Evolutionary conservation across 805 yeast species (phyloP), one percentile per base, ranked within the genome.

Genomic region (Grigorovia humatica): DNA sequence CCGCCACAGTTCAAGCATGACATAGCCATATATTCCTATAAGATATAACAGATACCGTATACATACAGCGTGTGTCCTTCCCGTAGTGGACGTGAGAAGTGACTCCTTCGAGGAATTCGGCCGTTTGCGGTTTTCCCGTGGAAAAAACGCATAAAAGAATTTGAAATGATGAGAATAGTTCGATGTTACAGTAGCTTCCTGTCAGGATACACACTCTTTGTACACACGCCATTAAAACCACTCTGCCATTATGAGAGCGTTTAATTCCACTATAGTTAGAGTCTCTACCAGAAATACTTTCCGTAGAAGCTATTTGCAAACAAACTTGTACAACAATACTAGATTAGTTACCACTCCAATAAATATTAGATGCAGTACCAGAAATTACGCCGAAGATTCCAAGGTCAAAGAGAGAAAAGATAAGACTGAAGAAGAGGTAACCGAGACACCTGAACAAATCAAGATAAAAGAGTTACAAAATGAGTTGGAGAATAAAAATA

Each of bases 401-500:
- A 59, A 62, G 49, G 2, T 38, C 18, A 50, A 52, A 12, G 57
- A 57, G 46, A 59, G 57, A 29, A 55, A 57, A 17, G 54, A 46
- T 15, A 53, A 59, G 30, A 51, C 53, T 17, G 54, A 51, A 23
- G 56, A 56, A 19, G 58, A 54, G n/a, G 52, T 44, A 32, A 46
- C 50, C 29, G 51, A 57, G 42, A 60, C 61, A 29, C 63, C 57
- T 30, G 67, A 64, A 40, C 61, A 59, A 47, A 54, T 57, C 18
- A 56, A 57, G 43, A 57, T 68, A 20, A 69, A 71, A 52, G 73
- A 68, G 44, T 52, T 83, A 55, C 73, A 78, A 62, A 71, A 70
- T 29, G 81, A 84, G 65, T 71, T 80, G 56, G 76, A 70, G 40
- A 74, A 74, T 51, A 87, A 82, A 65, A 83, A 78, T 60, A 82